Percentiles rank a stretch among this genome's conserved stretches.
Conservation (phyloP, 106 monocot genomes). For the Chionographis japonica region DNA sequence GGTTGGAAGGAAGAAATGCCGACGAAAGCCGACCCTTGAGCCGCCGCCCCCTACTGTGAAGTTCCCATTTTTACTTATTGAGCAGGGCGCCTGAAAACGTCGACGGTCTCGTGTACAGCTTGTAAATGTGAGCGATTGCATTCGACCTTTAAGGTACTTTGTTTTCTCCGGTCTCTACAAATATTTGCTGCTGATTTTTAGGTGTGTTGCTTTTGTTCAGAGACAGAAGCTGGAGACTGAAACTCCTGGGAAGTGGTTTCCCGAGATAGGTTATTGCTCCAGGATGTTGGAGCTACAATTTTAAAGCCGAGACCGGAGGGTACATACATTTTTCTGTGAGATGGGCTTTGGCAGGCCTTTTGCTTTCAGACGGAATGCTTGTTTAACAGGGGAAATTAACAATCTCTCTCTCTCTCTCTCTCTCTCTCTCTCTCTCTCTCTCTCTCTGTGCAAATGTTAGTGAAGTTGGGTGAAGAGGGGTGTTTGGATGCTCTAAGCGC, state of each 20-base stretch:
- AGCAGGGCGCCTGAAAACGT: not conserved
- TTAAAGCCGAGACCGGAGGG: not conserved
- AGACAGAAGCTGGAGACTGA: conserved; percentile 8
- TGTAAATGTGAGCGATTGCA: conserved; percentile 33
- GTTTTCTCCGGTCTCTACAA: not conserved
- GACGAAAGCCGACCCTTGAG: conserved; percentile 40
- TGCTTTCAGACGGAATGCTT: too few species aligned
- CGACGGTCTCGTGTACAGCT: conserved; percentile 25
- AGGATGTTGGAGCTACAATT: not conserved
- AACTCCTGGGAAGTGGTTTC: not conserved
- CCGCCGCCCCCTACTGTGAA: not conserved
- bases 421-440: too few species aligned
- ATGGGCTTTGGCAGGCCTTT: too few species aligned
- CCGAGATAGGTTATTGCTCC: not conserved
- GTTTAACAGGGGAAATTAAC: too few species aligned
- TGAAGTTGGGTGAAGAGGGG: too few species aligned
- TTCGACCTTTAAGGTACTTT: not conserved
- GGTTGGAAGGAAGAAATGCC: conserved; percentile 72
- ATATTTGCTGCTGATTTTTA: not conserved
- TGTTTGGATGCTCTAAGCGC: too few species aligned
- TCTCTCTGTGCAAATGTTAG: too few species aligned
- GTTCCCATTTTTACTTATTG: not conserved
- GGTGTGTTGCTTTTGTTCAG: not conserved
- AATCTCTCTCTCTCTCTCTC: too few species aligned
- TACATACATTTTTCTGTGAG: too few species aligned